Conservation (phyloP, 164 flowering plant species). For the Vitis cinerea region DNA sequence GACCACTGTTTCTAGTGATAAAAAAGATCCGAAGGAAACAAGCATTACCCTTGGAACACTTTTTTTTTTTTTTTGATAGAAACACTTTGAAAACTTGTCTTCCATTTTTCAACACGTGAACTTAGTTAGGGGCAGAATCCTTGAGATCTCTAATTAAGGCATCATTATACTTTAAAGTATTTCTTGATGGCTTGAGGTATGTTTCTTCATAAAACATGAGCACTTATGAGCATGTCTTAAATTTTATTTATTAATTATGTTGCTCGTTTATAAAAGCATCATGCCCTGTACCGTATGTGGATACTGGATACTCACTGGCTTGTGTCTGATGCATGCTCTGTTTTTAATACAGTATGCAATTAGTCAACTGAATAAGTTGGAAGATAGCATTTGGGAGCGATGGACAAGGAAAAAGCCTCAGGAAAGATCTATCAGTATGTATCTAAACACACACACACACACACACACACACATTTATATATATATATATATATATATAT, state of each 20-base stretch:
- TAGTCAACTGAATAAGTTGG: conserved; percentile 84
- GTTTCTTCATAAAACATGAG: background rate
- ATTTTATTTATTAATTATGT: background rate
- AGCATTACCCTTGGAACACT: too few relatives aligned
- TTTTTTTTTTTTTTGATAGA: too few relatives aligned
- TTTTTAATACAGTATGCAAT: conserved; percentile 69
- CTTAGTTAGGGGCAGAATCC: background rate
- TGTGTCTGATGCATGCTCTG: conserved; percentile 13
- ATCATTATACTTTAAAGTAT: too few relatives aligned
- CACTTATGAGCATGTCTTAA: background rate
- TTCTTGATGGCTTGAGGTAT: too few relatives aligned
- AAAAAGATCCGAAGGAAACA: background rate
- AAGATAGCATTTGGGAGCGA: conserved; percentile 85
- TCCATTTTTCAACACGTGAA: background rate
- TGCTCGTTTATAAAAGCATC: too few relatives aligned
- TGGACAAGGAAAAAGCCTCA: conserved; percentile 66
- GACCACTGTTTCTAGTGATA: too few relatives aligned
- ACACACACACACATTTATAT: too few relatives aligned
- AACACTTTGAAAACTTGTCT: too few relatives aligned
- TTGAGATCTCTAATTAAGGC: background rate
- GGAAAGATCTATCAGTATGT: conserved; percentile 54
- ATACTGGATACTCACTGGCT: background rate
- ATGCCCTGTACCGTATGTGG: too few relatives aligned
- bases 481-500: background rate
- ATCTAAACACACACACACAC: background rate